These are phyloP conservation scores for Lumnitzera littorea DNA, from an alignment of 345 rosid species.

Conservation along the genomic window DNA sequence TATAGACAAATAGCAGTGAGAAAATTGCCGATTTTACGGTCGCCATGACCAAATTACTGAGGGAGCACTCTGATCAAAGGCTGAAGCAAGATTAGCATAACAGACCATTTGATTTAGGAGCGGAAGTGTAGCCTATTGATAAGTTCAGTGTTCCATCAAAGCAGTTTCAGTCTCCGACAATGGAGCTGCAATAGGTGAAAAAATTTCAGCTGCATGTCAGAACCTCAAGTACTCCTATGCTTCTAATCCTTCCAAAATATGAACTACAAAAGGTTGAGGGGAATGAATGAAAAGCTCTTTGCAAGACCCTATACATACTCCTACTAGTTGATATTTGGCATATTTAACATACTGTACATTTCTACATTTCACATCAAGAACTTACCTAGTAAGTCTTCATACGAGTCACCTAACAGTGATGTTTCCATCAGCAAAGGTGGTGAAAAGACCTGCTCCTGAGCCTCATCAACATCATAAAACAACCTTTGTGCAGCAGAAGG, in stretches of 20 bases:
- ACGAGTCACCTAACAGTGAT: slow-evolving; percentile 59
- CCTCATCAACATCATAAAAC: slow-evolving; percentile 58
- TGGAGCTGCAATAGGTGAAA: slow-evolving; percentile 9
- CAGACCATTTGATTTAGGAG: no score
- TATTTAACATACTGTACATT: not conserved
- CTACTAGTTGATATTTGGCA: not conserved
- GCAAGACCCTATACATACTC: not conserved
- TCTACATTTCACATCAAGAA: slow-evolving; percentile 5
- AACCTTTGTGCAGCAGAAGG: slow-evolving; percentile 46
- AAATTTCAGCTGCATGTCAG: not conserved
- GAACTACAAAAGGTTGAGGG: no score
- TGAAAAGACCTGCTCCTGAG: slow-evolving; percentile 70
- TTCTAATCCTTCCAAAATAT: no score
- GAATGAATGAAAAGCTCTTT: no score
- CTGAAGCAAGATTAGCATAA: no score
- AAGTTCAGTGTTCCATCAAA: slow-evolving; percentile 15
- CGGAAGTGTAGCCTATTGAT: not conserved
- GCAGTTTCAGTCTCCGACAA: slow-evolving; percentile 18
- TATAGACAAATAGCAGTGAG: no score
- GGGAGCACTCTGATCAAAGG: no score
- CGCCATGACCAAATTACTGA: no score
- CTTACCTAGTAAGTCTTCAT: slow-evolving; percentile 92
- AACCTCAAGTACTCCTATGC: no score
- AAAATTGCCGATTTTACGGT: no score
- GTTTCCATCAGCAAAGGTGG: slow-evolving; percentile 87